phyloP scores from a whole-genome alignment of 2,329 filamentous ascomycete species.

The Neurospora sp. region DNA sequence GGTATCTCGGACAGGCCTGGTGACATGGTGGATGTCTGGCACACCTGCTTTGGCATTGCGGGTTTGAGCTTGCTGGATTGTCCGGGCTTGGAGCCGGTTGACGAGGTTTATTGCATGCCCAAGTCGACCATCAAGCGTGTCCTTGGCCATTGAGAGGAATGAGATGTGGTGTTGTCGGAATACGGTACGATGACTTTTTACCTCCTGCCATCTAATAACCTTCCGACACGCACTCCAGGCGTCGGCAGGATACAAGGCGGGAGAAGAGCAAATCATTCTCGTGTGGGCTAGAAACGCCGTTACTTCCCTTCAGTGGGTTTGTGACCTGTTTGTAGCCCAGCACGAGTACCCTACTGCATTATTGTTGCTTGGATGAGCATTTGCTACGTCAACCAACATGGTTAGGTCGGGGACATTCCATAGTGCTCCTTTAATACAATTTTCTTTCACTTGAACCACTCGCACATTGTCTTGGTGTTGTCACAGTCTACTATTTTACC shows the following conservation, averaged over 20 bases:
- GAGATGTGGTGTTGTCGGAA: not conserved
- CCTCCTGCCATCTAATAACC: slow-evolving; percentile 66
- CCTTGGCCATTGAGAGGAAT: slow-evolving; percentile 21
- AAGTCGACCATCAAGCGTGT: slow-evolving; percentile 53
- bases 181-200: not conserved
- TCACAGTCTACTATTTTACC: not conserved
- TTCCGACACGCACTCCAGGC: slow-evolving; percentile 38
- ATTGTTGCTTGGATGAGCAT: not conserved
- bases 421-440: not conserved
- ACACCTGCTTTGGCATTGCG: slow-evolving; percentile 81
- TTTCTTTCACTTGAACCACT: not conserved
- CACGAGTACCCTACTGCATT: not conserved
- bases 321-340: slow-evolving; percentile 10
- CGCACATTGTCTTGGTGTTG: not conserved
- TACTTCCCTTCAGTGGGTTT: slow-evolving; percentile 13
- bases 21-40: slow-evolving; percentile 95
- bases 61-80: slow-evolving; percentile 77
- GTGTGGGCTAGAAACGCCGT: not conserved
- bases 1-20: slow-evolving; percentile 86
- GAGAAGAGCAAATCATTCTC: slow-evolving; percentile 40
- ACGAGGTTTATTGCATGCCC: slow-evolving; percentile 82
- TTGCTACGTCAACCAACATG: not conserved
- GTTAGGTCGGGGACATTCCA: not conserved
- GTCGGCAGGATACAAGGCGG: slow-evolving; percentile 60
- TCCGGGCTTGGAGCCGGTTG: slow-evolving; percentile 66